A percentile compares a stretch with the other conserved stretches of the same genome.
Evolutionary conservation across 306 rosid genomes (phyloP).

Genomic region (Cucumis cinereus): DNA sequence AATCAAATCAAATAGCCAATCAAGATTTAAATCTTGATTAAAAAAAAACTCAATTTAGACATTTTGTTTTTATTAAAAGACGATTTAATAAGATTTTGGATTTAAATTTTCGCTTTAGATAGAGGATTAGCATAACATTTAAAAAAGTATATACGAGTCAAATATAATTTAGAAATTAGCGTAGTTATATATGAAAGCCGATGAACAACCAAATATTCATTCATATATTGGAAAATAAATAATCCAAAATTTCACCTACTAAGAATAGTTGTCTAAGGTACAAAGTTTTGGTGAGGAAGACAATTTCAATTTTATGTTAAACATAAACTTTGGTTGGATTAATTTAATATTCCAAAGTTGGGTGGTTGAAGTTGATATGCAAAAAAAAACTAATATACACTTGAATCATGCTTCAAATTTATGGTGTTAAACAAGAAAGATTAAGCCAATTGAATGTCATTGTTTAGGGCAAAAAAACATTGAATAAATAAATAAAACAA

Average conservation of each 20-base stretch:
- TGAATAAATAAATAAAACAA: not conserved
- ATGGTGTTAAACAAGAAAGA: not conserved
- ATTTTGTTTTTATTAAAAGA: too few relatives aligned
- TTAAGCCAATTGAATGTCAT: not conserved
- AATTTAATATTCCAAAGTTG: not conserved
- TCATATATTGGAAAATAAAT: not conserved
- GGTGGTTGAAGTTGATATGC: not conserved
- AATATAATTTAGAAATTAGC: too few relatives aligned
- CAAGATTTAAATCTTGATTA: too few relatives aligned
- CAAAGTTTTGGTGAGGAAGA: not conserved
- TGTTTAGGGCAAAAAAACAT: not conserved
- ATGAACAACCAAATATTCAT: too few relatives aligned
- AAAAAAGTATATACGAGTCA: too few relatives aligned
- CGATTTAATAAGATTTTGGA: too few relatives aligned
- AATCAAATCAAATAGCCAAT: too few relatives aligned
- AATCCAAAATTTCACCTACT: not conserved
- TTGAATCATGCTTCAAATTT: not conserved
- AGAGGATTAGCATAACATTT: too few relatives aligned
- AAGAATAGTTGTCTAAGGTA: not conserved
- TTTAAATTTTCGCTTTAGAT: too few relatives aligned
- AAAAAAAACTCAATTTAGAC: too few relatives aligned
- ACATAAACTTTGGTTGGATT: not conserved
- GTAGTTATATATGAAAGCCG: too few relatives aligned
- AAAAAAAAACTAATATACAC: not conserved
- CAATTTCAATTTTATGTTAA: not conserved